Evolutionary conservation across 2,329 filamentous ascomycete species (phyloP).

Genomic region (Atkinsonella hypoxylon): DNA sequence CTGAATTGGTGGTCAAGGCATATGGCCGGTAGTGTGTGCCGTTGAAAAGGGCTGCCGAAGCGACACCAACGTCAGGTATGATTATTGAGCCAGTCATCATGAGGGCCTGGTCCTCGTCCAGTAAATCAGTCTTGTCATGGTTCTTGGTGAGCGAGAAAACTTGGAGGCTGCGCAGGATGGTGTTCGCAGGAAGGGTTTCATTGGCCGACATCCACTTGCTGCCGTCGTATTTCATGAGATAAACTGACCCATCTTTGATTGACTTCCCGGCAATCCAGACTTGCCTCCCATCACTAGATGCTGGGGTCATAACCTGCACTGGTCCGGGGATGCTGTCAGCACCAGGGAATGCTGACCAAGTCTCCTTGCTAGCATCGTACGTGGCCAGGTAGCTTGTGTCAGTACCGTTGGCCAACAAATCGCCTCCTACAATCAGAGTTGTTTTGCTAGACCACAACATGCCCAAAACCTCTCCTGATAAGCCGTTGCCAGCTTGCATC

Average conservation of each 20-base stretch:
- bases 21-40: slow-evolving; percentile 70
- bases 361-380: slow-evolving; percentile 56
- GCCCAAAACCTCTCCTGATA: slow-evolving; percentile 57
- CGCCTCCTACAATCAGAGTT: slow-evolving; percentile 65
- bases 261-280: slow-evolving; percentile 74
- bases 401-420: slow-evolving; percentile 56
- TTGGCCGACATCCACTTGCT: slow-evolving; percentile 56
- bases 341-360: slow-evolving; percentile 53
- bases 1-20: slow-evolving; percentile 58
- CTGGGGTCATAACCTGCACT: slow-evolving; percentile 63
- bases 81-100: slow-evolving; percentile 76
- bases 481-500: slow-evolving; percentile 62
- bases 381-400: slow-evolving; percentile 51
- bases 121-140: slow-evolving; percentile 51
- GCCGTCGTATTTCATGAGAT: slow-evolving; percentile 73
- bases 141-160: slow-evolving; percentile 59
- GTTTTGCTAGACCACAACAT: slow-evolving; percentile 67
- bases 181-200: slow-evolving; percentile 49
- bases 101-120: slow-evolving; percentile 58
- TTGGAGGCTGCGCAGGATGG: slow-evolving; percentile 68
- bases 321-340: slow-evolving; percentile 64
- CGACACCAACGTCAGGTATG: slow-evolving; percentile 64
- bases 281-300: slow-evolving; percentile 56
- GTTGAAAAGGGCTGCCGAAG: slow-evolving; percentile 79
- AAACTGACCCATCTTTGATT: slow-evolving; percentile 51